Conservation (phyloP, 163 green algal species). For the Chlamydomonas reinhardtii region DNA sequence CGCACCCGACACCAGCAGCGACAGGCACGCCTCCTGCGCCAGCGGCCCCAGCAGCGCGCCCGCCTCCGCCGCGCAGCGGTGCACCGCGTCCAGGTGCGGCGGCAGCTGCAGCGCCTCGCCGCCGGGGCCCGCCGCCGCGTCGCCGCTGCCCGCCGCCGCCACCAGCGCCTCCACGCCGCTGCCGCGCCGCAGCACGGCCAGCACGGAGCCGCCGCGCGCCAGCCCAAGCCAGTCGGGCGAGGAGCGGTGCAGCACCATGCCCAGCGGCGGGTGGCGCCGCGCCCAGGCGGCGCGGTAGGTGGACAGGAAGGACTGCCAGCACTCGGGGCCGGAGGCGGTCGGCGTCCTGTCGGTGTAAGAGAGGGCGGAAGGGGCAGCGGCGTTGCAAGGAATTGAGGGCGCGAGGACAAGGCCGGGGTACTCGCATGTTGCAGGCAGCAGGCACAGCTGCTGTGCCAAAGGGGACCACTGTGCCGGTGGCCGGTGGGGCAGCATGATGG, state of each 20-base stretch:
- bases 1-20: slow-evolving; percentile 35
- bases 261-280: slow-evolving; percentile 57
- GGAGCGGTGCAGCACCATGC: slow-evolving; percentile 44
- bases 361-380: too few species aligned
- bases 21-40: slow-evolving; percentile 46
- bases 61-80: slow-evolving; percentile 33
- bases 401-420: too few species aligned
- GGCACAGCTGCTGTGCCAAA: too few species aligned
- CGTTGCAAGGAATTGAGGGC: too few species aligned
- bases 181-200: slow-evolving; percentile 54
- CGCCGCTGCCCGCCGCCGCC: slow-evolving; percentile 44
- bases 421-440: too few species aligned
- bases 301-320: slow-evolving; percentile 61
- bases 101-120: slow-evolving; percentile 8
- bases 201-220: slow-evolving; percentile 51
- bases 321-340: slow-evolving; percentile 14
- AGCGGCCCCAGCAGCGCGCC: slow-evolving; percentile 48
- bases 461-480: too few species aligned
- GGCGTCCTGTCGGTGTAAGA: slow-evolving; percentile 3
- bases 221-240: slow-evolving; percentile 36
- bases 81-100: slow-evolving; percentile 5
- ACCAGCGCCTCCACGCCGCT: slow-evolving; percentile 47
- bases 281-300: slow-evolving; percentile 64
- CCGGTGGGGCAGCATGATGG: too few species aligned
- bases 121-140: not conserved